Conservation (phyloP, 495 filamentous ascomycete genomes). For the Glonium stellatum region DNA sequence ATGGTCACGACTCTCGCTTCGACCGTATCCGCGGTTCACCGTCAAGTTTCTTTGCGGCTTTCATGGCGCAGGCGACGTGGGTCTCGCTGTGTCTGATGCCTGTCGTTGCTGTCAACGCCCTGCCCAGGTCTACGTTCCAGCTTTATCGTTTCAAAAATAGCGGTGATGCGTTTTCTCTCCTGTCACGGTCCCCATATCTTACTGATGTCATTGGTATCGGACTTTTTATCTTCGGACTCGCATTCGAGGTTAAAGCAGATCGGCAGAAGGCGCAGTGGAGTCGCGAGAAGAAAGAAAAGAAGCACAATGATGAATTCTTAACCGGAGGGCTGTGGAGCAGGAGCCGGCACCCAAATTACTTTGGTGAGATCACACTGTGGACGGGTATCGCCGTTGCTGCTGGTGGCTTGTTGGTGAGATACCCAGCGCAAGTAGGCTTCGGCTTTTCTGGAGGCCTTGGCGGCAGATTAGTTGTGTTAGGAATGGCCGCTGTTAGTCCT, state of each 20-base stretch:
- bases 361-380: constrained; percentile 60
- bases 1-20: constrained; percentile 55
- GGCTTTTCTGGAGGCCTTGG: constrained; percentile 42
- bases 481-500: constrained; percentile 51
- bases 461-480: constrained; percentile 36
- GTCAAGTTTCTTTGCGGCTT: constrained; percentile 48
- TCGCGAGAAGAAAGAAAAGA: constrained; percentile 48
- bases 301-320: constrained; percentile 57
- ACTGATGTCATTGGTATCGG: constrained; percentile 49
- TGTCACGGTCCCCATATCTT: constrained; percentile 35
- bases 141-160: constrained; percentile 13
- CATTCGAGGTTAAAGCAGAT: constrained; percentile 54
- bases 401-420: constrained; percentile 43
- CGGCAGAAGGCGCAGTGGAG: constrained; percentile 53
- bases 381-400: constrained; percentile 50
- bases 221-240: constrained; percentile 51
- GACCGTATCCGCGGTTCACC: constrained; percentile 50
- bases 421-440: constrained; percentile 41
- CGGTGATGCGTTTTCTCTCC: constrained; percentile 1
- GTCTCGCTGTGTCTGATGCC: constrained; percentile 56
- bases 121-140: constrained; percentile 42
- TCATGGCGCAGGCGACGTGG: constrained; percentile 55
- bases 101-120: constrained; percentile 50
- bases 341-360: constrained; percentile 61
- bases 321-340: constrained; percentile 52